Evolutionary conservation across 176 grass and related monocot species (phyloP).

Genomic region (Carex kokanica): DNA sequence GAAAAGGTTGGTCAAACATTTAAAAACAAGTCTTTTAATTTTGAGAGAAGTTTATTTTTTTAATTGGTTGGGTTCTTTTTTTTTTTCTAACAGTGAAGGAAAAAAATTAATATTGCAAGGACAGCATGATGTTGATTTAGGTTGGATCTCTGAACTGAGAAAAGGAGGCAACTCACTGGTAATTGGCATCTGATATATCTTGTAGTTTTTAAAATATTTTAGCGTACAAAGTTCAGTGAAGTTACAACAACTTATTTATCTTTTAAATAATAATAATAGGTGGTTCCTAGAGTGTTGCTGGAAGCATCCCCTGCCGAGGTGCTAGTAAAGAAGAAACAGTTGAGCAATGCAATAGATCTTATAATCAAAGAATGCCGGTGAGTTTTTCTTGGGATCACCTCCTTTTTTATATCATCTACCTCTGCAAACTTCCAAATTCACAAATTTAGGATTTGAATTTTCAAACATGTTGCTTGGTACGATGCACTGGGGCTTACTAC

Average conservation of each 20-base stretch:
- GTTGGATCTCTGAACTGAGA: constrained; percentile 82
- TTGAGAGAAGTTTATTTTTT: constrained; percentile 7
- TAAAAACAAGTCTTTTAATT: constrained; percentile 24
- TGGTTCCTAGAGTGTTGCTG: constrained; percentile 82
- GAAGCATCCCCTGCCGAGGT: constrained; percentile 79
- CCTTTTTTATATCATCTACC: neutral
- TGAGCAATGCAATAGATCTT: constrained; percentile 60
- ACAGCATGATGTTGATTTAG: constrained; percentile 69
- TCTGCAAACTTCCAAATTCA: neutral
- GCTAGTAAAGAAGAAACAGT: constrained; percentile 64
- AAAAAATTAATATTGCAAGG: constrained; percentile 68
- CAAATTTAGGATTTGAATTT: neutral
- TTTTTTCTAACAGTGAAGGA: constrained; percentile 53
- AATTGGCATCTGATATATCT: constrained; percentile 28
- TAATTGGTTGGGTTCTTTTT: constrained; percentile 25
- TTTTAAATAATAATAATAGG: constrained; percentile 33
- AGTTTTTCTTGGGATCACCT: constrained; percentile 3
- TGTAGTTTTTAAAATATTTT: constrained; percentile 12
- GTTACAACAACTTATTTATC: neutral
- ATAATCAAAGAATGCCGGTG: constrained; percentile 91
- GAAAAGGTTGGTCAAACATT: constrained; percentile 57
- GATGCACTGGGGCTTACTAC: neutral
- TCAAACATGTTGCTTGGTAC: neutral
- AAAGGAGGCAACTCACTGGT: constrained; percentile 54
- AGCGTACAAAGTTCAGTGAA: neutral